A percentile compares a stretch with the other conserved stretches of the same genome.
These are phyloP conservation scores for Spergularia bocconei DNA, from an alignment of 148 eudicot genomes.

Conservation along the genomic window DNA sequence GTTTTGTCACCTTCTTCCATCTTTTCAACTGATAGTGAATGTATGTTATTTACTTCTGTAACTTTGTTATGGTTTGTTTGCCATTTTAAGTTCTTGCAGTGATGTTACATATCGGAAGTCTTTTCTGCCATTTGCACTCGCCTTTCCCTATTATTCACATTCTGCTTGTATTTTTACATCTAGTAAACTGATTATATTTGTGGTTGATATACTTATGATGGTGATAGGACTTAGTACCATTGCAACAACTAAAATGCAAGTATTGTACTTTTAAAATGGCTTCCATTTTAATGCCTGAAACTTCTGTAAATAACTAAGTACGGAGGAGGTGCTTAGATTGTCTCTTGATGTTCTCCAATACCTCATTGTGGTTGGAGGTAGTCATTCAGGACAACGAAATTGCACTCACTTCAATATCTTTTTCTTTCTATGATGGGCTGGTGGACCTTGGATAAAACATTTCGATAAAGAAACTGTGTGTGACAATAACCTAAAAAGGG, in stretches of 20 bases:
- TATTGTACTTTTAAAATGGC: constrained; percentile 1
- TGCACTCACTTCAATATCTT: too few relatives aligned
- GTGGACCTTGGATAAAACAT: too few relatives aligned
- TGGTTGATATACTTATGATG: constrained; percentile 1
- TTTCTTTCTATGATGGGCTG: too few relatives aligned
- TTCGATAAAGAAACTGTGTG: too few relatives aligned
- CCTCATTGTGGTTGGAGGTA: background rate
- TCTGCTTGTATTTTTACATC: background rate
- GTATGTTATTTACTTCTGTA: background rate
- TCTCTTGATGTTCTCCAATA: too few relatives aligned
- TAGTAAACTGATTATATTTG: background rate
- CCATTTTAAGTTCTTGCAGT: background rate
- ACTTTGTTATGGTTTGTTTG: background rate
- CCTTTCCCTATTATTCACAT: background rate
- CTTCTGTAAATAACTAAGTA: background rate
- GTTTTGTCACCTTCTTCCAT: constrained; percentile 9
- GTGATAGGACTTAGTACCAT: background rate
- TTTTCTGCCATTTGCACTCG: background rate
- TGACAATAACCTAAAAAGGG: too few relatives aligned
- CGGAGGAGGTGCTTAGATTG: background rate
- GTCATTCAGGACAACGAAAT: background rate
- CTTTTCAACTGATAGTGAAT: background rate
- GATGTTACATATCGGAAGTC: background rate
- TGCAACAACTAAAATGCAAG: background rate
- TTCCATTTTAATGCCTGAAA: background rate